Base-by-base conservation (phyloP, 2,329 filamentous ascomycete genomes). In the Trichoderma sp. region DNA sequence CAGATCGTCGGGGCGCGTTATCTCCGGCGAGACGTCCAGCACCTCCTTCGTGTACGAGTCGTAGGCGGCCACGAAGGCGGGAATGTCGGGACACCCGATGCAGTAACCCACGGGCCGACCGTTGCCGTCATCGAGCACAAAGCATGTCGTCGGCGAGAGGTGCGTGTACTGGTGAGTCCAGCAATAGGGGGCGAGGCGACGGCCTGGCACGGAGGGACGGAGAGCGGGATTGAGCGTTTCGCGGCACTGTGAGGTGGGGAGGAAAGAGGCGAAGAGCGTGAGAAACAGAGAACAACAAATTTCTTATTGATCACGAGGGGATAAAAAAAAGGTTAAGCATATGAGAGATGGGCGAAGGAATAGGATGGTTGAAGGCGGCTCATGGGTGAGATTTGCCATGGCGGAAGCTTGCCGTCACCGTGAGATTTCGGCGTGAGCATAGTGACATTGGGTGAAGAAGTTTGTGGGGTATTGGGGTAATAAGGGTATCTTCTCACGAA, bases 91-190 rank as follows among this genome's bases (percentile, higher is more conserved):
- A 62, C 79, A 80, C 68, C 84, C 84, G 76, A 86, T 83, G 73
- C 84, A 84, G 78, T 87, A 87, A n/a, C 85, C 85, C 39, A 86
- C 85, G 1, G 80, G 82, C 8, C 62, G 73, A 3, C 84, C 85
- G 4, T 74, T 57, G 55, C 84, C 85, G 76, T 86, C 83, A 77
- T 86, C 85, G 15, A 87, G 81, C 12, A 87, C 82, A 76, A 84
- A 83, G 79, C 84, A 85, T 15, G 82, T 82, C 12, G 73, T 53
- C 0, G 85, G 84, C 9, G 79, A 84, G 72, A 86, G 82, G 74
- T 81, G 78, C 17, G 84, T 85, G 80, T 84, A 86, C 47, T 82
- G 85, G 75, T 86, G 84, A 9, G 84, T 85, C 85, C 85, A 87
- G 75, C 87, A 74, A 78, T 87, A 86, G 1, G 85, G 84, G 15